Evolutionary conservation across 2,329 filamentous ascomycete species (phyloP), one percentile per base, ranked within the genome.

Genomic region (Epichloe baconii): DNA sequence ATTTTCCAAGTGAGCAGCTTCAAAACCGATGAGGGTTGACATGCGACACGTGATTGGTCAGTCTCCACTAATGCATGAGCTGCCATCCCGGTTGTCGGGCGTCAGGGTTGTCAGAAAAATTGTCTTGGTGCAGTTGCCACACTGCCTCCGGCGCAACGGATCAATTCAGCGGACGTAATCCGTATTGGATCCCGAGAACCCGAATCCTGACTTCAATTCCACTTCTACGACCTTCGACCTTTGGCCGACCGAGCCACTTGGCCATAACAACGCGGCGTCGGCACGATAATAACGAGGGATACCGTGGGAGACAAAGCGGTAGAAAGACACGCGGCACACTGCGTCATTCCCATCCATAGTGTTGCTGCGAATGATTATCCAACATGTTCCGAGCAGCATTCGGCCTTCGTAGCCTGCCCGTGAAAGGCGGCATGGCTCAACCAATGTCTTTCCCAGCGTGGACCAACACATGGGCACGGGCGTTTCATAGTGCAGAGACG

Each of bases 401-500:
- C 38, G 58, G 59, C 42, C 55, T 59, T 21, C 53, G 58, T 23
- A 54, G 54, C 31, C 54, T 56, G 42, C 59, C 59, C 15, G 48
- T 57, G 21, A 57, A 49, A 49, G 54, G 52, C 40, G 49, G 48
- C 47, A 55, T 59, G 47, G 51, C 50, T 46, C 56, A 54, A 47
- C 21, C 57, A 35, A 53, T 44, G 36, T 56, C 60, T 38, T 52
- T 56, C 17, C 54, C 53, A 8, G 58, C 59, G 7, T 62, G 61
- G 60, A 62, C 60, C 47, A 57, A 56, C 37, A 56, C 56, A 34
- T 64, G 61, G 61, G 55, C 53, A 51, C 64, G 58, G 21, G 50
- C 62, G 19, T 61, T 64, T 19, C 61, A 53, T 21, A 60, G 55
- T 21, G 60, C 63, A 37, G 60, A 62, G 44, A 50, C 61, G 8